Evolutionary conservation across 495 filamentous ascomycete genomes (phyloP), one percentile per base, ranked within the genome.

Genomic region (Aspergillus taichungensis): DNA sequence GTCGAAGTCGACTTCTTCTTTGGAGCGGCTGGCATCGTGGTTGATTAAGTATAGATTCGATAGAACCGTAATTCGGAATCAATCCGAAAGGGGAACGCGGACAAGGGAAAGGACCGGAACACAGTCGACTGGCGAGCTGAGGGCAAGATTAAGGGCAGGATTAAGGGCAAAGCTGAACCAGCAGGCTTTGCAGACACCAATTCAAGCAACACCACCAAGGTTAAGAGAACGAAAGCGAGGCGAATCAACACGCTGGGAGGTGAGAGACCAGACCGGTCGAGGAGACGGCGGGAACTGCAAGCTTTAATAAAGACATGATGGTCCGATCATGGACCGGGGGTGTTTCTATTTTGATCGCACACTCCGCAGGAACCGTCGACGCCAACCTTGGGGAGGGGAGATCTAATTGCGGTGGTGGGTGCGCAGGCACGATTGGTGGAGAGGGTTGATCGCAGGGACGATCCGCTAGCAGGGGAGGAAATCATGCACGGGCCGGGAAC

Each of bases 231-330:
- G 56, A 52, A 56, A 56, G 56, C 44, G 53, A 52, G 40, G 46
- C 51, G 53, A 56, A 43, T 50, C 47, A 42, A 43, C 35, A 50
- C 24, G 49, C 37, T 47, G 32, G 47, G 43, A 40, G 30, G 39
- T 36, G 48, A 47, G 49, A 46, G 34, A 45, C 18, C 35, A 50
- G 33, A 43, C 38, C 36, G 34, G 42, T 30, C 37, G 37, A 35
- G 34, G 40, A 40, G 62, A 55, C 37, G 65, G 61, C 52, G 72
- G 73, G 51, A 58, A 47, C 9, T 34, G 50, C 36, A 52, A 58
- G 46, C 51, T 58, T 58, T 58, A 58, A 57, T 51, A 39, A 46
- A 12, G 42, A 31, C 50, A 55, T 55, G 47, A 43, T 54, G 51
- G 18, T 2, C 18, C 18, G 18, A 24, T 24, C 18, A 24, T 24